Base-by-base conservation (phyloP, 441 rosid genomes). In the Flueggea neowawraea region DNA sequence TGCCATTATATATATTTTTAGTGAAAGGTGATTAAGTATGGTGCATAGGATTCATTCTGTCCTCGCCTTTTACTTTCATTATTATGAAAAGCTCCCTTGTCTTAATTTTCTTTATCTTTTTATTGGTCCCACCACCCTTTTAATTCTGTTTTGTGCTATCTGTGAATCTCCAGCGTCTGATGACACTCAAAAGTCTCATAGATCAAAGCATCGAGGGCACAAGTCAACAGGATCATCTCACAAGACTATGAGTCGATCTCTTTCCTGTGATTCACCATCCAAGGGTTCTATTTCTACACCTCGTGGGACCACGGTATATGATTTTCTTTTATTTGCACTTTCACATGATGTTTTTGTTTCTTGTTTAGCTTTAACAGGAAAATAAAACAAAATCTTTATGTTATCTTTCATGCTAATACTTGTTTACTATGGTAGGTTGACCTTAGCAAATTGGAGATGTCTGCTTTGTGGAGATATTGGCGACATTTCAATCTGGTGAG, bases 401-500 rank as follows among this genome's bases (percentile, higher is more conserved):
- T 22, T 22, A 22, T 22, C 28, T 2, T 22, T 22, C 28, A 22
- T 22, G 28, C 6, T 32, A 36, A 13, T 13, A 14, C n/a, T 9
- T 55, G 58, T 11, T 6, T 43, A 43, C 3, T 1, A 11, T 45
- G 91, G 92, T 91, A 80, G 73, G 86, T 89, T 76, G 96, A 94
- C 82, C 91, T 94, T 22, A 84, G 96, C 85, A 94, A 89, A 72
- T 70, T 94, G 76, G 99, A 94, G 81, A 86, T 81, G 84, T 78
- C 87, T 76, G 95, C 99, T 10, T 73, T 94, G 55, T 81, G 83
- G 88, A 87, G 86, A 89, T 91, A 91, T 69, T 77, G 82, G 89
- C 84, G 83, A 67, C 94, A 94, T 71, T 94, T 84, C 76, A 94
- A 94, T 85, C 97, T 91, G 8, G 99, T 94, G 73, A 84, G 97